These are phyloP conservation scores for Diaporthe caulivora DNA, from an alignment of 2,329 filamentous ascomycete genomes.

Conservation along the genomic window DNA sequence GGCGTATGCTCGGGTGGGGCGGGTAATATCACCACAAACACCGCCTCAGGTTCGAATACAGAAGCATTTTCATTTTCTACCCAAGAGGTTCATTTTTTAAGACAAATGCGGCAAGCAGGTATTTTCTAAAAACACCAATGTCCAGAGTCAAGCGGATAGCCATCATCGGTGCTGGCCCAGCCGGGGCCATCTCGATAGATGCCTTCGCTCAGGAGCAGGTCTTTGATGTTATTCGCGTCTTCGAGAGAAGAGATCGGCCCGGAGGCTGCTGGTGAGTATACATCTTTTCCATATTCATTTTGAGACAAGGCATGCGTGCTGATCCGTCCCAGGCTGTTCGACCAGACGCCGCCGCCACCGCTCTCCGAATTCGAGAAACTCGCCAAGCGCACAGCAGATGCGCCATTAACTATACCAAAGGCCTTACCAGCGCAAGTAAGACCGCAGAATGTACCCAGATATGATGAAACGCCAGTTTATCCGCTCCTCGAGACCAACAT, in stretches of 20 bases:
- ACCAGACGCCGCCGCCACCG: slow-evolving; percentile 51
- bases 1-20: slow-evolving; percentile 12
- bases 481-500: slow-evolving; percentile 76
- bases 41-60: background rate
- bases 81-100: background rate
- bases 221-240: slow-evolving; percentile 68
- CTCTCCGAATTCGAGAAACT: slow-evolving; percentile 60
- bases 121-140: slow-evolving; percentile 24
- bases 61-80: background rate
- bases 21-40: slow-evolving; percentile 13
- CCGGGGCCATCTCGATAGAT: slow-evolving; percentile 68
- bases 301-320: slow-evolving; percentile 32
- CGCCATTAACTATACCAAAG: slow-evolving; percentile 59
- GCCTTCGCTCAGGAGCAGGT: slow-evolving; percentile 66
- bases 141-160: slow-evolving; percentile 54
- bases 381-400: slow-evolving; percentile 62
- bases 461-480: slow-evolving; percentile 46
- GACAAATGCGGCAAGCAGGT: too few relatives aligned
- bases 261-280: slow-evolving; percentile 67
- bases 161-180: slow-evolving; percentile 68
- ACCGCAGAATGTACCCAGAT: background rate
- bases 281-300: background rate
- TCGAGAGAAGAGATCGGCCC: slow-evolving; percentile 66
- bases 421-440: slow-evolving; percentile 56
- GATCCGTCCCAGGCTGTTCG: slow-evolving; percentile 38